Evolutionary conservation across 805 yeast species (phyloP).

Genomic region (Lipomyces kockii): DNA sequence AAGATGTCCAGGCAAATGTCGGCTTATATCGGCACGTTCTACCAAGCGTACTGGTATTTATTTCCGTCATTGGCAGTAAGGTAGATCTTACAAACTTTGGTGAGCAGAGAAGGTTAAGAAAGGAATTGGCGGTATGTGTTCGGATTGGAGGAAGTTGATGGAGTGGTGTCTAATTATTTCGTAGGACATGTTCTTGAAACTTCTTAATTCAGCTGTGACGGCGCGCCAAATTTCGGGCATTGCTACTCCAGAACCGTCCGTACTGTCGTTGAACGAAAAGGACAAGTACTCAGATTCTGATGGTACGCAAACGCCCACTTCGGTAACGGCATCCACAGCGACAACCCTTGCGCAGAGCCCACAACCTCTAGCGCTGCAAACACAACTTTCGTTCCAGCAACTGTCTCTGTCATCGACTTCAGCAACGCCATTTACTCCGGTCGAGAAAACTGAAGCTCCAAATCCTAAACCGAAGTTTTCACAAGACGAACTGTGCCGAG

Average conservation of each 20-base stretch:
- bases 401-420: slow-evolving; percentile 13
- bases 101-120: slow-evolving; percentile 60
- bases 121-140: slow-evolving; percentile 52
- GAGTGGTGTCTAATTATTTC: neutral
- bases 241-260: slow-evolving; percentile 26
- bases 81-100: slow-evolving; percentile 64
- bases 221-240: slow-evolving; percentile 30
- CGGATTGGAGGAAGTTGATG: neutral
- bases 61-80: slow-evolving; percentile 59
- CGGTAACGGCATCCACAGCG: slow-evolving; percentile 32
- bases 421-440: slow-evolving; percentile 7
- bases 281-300: slow-evolving; percentile 22
- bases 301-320: slow-evolving; percentile 15
- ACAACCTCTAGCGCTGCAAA: slow-evolving; percentile 22
- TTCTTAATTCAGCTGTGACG: slow-evolving; percentile 42
- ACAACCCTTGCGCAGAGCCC: slow-evolving; percentile 34
- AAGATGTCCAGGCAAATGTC: slow-evolving; percentile 58
- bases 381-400: slow-evolving; percentile 23
- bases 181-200: slow-evolving; percentile 50
- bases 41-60: slow-evolving; percentile 59
- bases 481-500: slow-evolving; percentile 53
- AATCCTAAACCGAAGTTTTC: slow-evolving; percentile 36
- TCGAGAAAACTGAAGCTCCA: slow-evolving; percentile 8
- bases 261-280: slow-evolving; percentile 17
- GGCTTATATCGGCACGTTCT: slow-evolving; percentile 55